A percentile compares a stretch with the other conserved stretches of the same genome.
Conservation (phyloP, 2,329 filamentous ascomycete species). For the Clarireedia monteithiana region DNA sequence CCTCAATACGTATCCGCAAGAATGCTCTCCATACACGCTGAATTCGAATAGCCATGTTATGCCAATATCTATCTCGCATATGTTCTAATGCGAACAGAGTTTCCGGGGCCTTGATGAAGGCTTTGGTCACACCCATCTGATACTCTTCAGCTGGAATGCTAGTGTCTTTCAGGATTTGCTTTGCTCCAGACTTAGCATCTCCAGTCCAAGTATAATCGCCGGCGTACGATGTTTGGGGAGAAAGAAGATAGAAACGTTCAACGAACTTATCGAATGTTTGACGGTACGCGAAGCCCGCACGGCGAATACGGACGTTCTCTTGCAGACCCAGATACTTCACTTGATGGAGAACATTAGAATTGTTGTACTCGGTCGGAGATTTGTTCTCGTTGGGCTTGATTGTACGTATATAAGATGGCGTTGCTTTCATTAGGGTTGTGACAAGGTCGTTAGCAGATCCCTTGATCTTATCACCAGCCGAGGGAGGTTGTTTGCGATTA, state of each 20-base stretch:
- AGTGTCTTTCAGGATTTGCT: slow-evolving; percentile 91
- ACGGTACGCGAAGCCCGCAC: slow-evolving; percentile 93
- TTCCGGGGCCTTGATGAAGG: slow-evolving; percentile 96
- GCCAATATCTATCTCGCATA: slow-evolving; percentile 97
- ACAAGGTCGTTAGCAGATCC: slow-evolving; percentile 91
- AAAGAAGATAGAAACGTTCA: slow-evolving; percentile 91
- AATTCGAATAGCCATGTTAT: slow-evolving; percentile 98
- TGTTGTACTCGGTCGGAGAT: slow-evolving; percentile 86
- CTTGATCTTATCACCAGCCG: slow-evolving; percentile 94
- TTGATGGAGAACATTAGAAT: slow-evolving; percentile 88
- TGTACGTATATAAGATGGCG: slow-evolving; percentile 95
- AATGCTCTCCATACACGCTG: slow-evolving; percentile 97
- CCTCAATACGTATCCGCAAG: slow-evolving; percentile 84
- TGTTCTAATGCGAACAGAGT: slow-evolving; percentile 94
- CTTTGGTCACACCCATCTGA: slow-evolving; percentile 94
- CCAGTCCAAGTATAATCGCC: slow-evolving; percentile 96
- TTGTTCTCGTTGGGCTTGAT: slow-evolving; percentile 99
- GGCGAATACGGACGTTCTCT: slow-evolving; percentile 94
- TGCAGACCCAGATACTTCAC: slow-evolving; percentile 99
- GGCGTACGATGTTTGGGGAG: slow-evolving; percentile 89
- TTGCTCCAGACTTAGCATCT: slow-evolving; percentile 77
- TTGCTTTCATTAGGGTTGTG: slow-evolving; percentile 91
- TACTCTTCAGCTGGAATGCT: slow-evolving; percentile 93
- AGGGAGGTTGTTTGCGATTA: slow-evolving; percentile 87
- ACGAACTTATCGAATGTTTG: slow-evolving; percentile 98